Evolutionary conservation across 1,139 yeast genomes (phyloP), one percentile per base, ranked within the genome.

Genomic region (Kodamaea anthophila): DNA sequence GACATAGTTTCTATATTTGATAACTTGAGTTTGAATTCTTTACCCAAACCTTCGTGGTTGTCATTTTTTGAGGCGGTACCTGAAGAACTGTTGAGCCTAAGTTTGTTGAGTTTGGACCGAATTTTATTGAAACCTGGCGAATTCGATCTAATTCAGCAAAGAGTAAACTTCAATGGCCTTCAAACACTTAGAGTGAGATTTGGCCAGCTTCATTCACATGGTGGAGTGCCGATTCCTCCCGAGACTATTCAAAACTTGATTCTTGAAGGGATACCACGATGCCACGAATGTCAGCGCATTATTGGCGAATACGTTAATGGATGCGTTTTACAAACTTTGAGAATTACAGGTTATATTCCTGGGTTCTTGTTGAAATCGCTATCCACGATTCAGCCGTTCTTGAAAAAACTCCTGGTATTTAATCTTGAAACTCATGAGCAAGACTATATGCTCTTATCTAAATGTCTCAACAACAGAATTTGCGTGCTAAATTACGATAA

Each of bases 401-500:
- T 32, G 21, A 16, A 29, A 15, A 11, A 16, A 12, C 18, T 24
- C 11, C 15, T 16, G 13, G 27, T 24, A 6, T 10, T 26, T 18
- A 33, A 33, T 15, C 10, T 15, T n/a, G 18, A 16, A 5, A 31
- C 30, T 7, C 33, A 33, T 15, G 32, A 29, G 5, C 26, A 29
- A 7, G 39, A 41, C 18, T 33, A 34, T 16, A 27, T 25, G 13
- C 28, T 33, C n/a, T 28, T 45, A 19, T 33, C 43, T 21, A 40
- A 37, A 21, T 37, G 40, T 21, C 37, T 46, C 31, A 35, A 37
- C 11, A 28, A 40, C 23, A 36, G 31, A 29, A 21, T 33, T 28
- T 26, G 34, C 10, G 30, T 42, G 8, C 28, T 36, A 9, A 25
- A 30, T 14, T 50, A 46, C 35, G 51, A 46, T 8, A 44, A 32